Base-by-base conservation (phyloP, 2,329 filamentous ascomycete species). In the Niveomyces coronatus region DNA sequence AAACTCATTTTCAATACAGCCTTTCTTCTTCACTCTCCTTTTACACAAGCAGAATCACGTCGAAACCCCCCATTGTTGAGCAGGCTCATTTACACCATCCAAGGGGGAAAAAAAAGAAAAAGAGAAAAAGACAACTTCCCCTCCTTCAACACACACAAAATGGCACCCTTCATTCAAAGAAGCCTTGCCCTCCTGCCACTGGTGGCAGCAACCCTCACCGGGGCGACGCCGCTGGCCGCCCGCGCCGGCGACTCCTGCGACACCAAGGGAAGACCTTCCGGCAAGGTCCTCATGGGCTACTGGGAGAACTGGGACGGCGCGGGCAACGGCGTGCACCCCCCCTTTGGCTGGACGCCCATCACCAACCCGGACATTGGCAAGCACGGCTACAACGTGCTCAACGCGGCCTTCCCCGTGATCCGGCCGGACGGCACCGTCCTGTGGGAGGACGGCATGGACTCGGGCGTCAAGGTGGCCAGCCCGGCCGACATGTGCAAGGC, bases 231-330 rank as follows among this genome's bases (percentile, higher is more conserved):
- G 3, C 18, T 39, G 1, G 28, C 41, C 9, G 43, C 43, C 11
- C 47, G 49, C 37, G 38, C 40, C 22, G n/a, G n/a, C n/a, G 36
- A 39, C 22, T 53, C 52, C 24, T 59, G 56, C 33, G 47, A 43
- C 9, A 55, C 53, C 3, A 59, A 55, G 35, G 55, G 55, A 13
- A 53, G 51, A 20, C 56, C 56, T 7, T 16, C 43, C 1, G 56
- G 56, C 23, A 56, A 56, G 35, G 54, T 59, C 8, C 53, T 59
- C 15, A 48, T 52, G 33, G 56, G 56, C 9, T 59, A 59, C 40
- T 58, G 55, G 55, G 56, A 59, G 46, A 59, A 58, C 43, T 59
- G 56, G 56, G 55, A 59, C 39, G 55, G 55, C 22, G 30, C 55
- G 11, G 43, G 35, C 17, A 57, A 55, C 37, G 55, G 54, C 13